Percentiles rank a stretch among this genome's conserved stretches.
These are phyloP conservation scores for Trametes sanguinea DNA, from an alignment of 768 basidiomycete species.

Conservation along the genomic window DNA sequence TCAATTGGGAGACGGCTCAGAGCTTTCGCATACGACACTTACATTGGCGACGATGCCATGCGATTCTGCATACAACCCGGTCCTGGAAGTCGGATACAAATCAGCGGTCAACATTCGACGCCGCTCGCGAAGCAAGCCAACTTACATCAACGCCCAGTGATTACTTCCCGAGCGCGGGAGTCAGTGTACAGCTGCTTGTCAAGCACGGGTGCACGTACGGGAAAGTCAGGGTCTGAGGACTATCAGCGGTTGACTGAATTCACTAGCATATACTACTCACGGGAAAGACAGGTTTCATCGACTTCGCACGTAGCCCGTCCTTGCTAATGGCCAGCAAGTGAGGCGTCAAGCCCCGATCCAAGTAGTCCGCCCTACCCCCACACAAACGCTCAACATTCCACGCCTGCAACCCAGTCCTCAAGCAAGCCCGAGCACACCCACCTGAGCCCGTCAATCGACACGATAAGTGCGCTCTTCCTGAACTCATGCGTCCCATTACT, in stretches of 20 bases:
- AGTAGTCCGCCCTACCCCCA: slow-evolving; percentile 73
- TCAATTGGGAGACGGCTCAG: not conserved
- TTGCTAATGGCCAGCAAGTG: slow-evolving; percentile 79
- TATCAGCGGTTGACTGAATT: not conserved
- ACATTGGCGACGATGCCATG: slow-evolving; percentile 93
- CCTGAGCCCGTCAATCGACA: slow-evolving; percentile 88
- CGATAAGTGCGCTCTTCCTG: slow-evolving; percentile 76
- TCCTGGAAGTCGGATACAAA: slow-evolving; percentile 48
- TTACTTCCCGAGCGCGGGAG: slow-evolving; percentile 49
- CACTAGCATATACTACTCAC: slow-evolving; percentile 42
- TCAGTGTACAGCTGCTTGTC: not conserved
- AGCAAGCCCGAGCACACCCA: slow-evolving; percentile 29
- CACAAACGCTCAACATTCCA: not conserved
- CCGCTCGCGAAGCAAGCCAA: not conserved
- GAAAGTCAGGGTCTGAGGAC: slow-evolving; percentile 76
- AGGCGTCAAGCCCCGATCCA: slow-evolving; percentile 84
- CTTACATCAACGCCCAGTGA: slow-evolving; percentile 86
- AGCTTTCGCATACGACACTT: slow-evolving; percentile 23
- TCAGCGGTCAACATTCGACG: not conserved
- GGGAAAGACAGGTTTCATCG: slow-evolving; percentile 85
- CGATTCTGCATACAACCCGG: slow-evolving; percentile 85
- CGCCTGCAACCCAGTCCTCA: no score
- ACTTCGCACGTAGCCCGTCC: slow-evolving; percentile 85
- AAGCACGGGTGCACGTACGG: slow-evolving; percentile 55
- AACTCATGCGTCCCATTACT: slow-evolving; percentile 86